Evolutionary conservation across 2,329 filamentous ascomycete species (phyloP).

Genomic region (Colletotrichum scovillei): DNA sequence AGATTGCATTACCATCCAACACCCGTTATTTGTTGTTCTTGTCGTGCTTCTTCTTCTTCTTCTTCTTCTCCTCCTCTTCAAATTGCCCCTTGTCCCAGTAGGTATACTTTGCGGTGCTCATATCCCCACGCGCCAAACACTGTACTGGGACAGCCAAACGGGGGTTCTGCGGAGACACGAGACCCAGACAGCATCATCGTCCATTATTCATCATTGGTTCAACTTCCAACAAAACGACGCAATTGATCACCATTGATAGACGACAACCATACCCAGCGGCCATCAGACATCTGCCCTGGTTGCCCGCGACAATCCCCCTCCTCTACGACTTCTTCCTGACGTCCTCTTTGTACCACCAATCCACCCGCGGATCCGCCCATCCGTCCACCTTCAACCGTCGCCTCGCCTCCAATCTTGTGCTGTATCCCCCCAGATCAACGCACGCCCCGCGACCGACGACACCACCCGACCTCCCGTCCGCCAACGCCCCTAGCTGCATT

Average conservation of each 20-base stretch:
- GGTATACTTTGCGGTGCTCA: background rate
- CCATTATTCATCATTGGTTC: background rate
- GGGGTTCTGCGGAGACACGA: constrained; percentile 6
- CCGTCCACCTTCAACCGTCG: background rate
- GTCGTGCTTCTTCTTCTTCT: background rate
- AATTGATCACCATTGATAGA: constrained; percentile 8
- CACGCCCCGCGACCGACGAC: constrained; percentile 23
- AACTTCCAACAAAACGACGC: background rate
- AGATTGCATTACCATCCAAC: background rate
- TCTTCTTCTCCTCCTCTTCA: background rate
- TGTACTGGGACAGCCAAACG: background rate
- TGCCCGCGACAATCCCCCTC: background rate
- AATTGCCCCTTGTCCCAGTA: background rate
- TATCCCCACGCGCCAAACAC: background rate
- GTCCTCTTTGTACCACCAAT: background rate
- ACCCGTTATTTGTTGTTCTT: background rate
- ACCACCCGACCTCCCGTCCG: background rate
- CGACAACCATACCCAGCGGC: background rate
- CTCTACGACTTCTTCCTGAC: background rate
- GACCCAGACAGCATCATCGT: background rate
- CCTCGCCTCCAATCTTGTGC: background rate
- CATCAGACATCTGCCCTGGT: background rate
- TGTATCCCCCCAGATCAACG: constrained; percentile 18
- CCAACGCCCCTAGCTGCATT: background rate
- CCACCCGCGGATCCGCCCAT: background rate